Evolutionary conservation across 2,329 filamentous ascomycete genomes (phyloP), one percentile per base, ranked within the genome.

Genomic region (Cercospora brassicicola): DNA sequence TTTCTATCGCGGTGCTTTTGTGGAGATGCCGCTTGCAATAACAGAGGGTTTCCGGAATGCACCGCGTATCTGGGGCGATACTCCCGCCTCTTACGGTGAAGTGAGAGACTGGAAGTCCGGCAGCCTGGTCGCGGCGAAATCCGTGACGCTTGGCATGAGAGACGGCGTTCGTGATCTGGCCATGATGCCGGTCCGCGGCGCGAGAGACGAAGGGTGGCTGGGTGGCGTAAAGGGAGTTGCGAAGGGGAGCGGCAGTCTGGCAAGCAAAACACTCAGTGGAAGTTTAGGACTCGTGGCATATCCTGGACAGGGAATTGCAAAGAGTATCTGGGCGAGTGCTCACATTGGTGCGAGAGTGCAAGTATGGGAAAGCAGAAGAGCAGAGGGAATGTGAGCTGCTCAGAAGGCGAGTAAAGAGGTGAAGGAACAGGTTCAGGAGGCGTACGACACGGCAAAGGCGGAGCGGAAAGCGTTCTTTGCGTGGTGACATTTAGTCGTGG

Each of bases 31-130:
- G 42, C 81, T 97, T 45, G 91, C 91, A 0, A 80, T 96, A 42
- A 91, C 93, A 0, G 91, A 91, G 78, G 94, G 94, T 0, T 95
- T 97, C 77, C 90, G 94, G 76, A 96, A 97, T 73, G 89, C 91
- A 3, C 93, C 93, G 0, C 89, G 87, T 70, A 82, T 97, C 1
- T 97, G 96, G 77, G 91, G 93, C 42, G 93, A 96, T 74, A 88
- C 91, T 1, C 93, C 89, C 11, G 0, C 88, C 96, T 0, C 86
- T 91, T 8, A 89, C 90, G 13, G 83, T 87, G 1, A 90, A 92
- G 65, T 92, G 91, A 72, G 91, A 96, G 5, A 93, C 91, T 0
- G 90, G 89, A 85, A 88, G 62, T 92, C 89, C 69, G 93, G 93
- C 0, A 80, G 96, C 36, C 88, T 85, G 69, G 89, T 93, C 48